Percentiles rank a stretch among this genome's conserved stretches.
Evolutionary conservation across 768 basidiomycete genomes (phyloP).

Genomic region (Phylloporus rhodoxanthus): DNA sequence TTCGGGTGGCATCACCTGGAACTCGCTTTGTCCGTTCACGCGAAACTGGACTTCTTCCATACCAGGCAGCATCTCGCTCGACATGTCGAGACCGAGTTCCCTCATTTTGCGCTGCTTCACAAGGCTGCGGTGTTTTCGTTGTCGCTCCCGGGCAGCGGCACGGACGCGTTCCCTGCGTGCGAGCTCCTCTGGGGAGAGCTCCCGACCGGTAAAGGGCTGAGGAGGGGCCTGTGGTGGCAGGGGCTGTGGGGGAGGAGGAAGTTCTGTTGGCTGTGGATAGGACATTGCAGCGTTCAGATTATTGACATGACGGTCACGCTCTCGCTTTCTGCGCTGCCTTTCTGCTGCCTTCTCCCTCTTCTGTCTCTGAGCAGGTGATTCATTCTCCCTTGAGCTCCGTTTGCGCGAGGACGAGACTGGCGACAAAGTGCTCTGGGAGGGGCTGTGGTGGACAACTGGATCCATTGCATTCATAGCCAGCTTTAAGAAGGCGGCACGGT

Average conservation of each 20-base stretch:
- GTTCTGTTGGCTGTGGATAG: constrained; percentile 32
- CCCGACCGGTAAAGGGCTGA: constrained; percentile 24
- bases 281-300: constrained; percentile 39
- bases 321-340: constrained; percentile 77
- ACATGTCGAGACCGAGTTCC: constrained; percentile 78
- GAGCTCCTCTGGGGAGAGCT: constrained; percentile 58
- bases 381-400: constrained; percentile 58
- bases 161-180: constrained; percentile 66
- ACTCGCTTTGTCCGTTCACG: constrained; percentile 41
- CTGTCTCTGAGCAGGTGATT: constrained; percentile 63
- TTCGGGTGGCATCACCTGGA: constrained; percentile 34
- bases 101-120: constrained; percentile 79
- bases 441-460: constrained; percentile 29
- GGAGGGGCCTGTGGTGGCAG: constrained; percentile 26
- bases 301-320: constrained; percentile 51
- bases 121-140: constrained; percentile 73
- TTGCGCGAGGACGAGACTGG: constrained; percentile 40
- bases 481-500: constrained; percentile 18
- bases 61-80: constrained; percentile 59
- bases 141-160: constrained; percentile 72
- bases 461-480: constrained; percentile 30
- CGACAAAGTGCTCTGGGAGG: constrained; percentile 29
- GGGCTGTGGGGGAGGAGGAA: constrained; percentile 30
- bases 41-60: constrained; percentile 67
- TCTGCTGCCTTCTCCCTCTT: constrained; percentile 87